Conservation (phyloP, 306 rosid species). For the Ormosia emarginata region DNA sequence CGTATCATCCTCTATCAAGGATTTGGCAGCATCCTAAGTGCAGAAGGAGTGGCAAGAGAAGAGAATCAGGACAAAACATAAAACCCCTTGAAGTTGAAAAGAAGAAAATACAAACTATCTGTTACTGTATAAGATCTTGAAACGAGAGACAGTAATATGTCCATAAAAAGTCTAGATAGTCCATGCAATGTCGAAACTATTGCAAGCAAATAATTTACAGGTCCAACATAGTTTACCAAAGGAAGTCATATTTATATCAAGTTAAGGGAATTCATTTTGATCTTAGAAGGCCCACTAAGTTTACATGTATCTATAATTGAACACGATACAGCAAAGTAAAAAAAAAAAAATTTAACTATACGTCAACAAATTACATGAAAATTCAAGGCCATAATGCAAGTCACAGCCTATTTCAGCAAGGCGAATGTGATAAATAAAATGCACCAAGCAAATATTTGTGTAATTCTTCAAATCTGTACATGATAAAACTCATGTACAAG, state of each 20-base stretch:
- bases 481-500: neutral
- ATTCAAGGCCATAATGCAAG: neutral
- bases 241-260: neutral
- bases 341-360: neutral
- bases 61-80: neutral
- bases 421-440: neutral
- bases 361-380: neutral
- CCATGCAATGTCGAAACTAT: neutral
- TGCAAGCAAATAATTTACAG: neutral
- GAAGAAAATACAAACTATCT: neutral
- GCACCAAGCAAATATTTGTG: neutral
- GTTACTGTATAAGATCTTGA: neutral
- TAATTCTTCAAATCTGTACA: neutral
- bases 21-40: conserved; percentile 85
- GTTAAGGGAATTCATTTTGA: neutral
- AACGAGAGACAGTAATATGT: neutral
- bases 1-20: conserved; percentile 90
- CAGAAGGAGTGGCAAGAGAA: neutral
- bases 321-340: neutral
- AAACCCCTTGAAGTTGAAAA: neutral
- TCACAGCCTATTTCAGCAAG: neutral
- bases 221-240: neutral
- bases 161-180: neutral
- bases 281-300: neutral
- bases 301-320: neutral